Conservation (phyloP, 202 grass and related monocot species). For the Bolboschoenoplectus hybrid region DNA sequence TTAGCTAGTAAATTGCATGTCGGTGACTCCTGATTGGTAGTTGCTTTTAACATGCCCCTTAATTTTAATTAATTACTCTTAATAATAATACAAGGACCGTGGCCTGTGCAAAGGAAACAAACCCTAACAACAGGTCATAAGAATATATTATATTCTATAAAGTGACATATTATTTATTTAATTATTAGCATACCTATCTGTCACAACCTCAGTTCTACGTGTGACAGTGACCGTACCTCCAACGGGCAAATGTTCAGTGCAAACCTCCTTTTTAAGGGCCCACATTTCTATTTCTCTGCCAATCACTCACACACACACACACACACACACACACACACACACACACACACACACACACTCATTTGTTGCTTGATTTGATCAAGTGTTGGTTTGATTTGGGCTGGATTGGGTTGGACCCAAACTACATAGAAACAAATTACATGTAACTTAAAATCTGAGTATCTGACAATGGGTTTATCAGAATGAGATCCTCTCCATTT, state of each 20-base stretch:
- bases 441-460: background rate
- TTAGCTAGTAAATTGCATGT: slow-evolving; percentile 10
- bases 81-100: slow-evolving; percentile 8
- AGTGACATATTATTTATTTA: slow-evolving; percentile 3
- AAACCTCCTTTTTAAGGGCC: background rate
- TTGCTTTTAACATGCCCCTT: slow-evolving; percentile 17
- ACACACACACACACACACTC: background rate
- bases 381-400: background rate
- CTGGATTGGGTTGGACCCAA: background rate
- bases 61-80: slow-evolving; percentile 24
- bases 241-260: slow-evolving; percentile 42
- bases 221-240: slow-evolving; percentile 33
- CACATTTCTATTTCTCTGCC: slow-evolving; percentile 11
- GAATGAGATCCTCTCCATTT: background rate
- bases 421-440: background rate
- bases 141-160: background rate
- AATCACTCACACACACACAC: background rate
- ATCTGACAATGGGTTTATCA: background rate
- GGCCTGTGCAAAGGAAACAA: slow-evolving; percentile 20
- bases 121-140: slow-evolving; percentile 1
- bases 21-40: slow-evolving; percentile 4
- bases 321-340: background rate
- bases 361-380: background rate
- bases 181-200: background rate
- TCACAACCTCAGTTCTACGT: slow-evolving; percentile 24